Evolutionary conservation across 2,329 filamentous ascomycete species (phyloP), one percentile per base, ranked within the genome.

Genomic region (Seiridium unicorne): DNA sequence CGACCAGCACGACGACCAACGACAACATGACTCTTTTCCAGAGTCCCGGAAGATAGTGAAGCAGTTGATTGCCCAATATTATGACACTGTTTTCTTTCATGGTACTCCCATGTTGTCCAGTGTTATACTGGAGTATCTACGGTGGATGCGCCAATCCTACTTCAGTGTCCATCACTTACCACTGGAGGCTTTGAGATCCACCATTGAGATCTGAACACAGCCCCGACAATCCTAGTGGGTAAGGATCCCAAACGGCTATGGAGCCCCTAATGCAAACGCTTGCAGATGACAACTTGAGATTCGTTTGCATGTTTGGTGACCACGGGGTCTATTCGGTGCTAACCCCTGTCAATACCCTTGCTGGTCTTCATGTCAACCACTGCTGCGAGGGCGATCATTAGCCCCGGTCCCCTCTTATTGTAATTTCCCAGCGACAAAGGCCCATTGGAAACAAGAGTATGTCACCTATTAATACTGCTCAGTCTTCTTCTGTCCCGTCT

Each of bases 401-500:
- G 32, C 42, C 46, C 34, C 44, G 35, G 51, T 55, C 55, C 46
- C 34, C 13, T 6, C 44, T 13, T 38, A 31, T 51, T 48, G 55
- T 68, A 72, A 72, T 72, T 72, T 72, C 70, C 70, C 70, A 68
- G 59, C 18, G 18, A 26, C 18, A 26, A 26, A 26, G 31, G 36
- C 46, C 55, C 44, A 44, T 69, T 55, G 66, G 44, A 69, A 68
- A 69, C 69, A 58, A 34, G 62, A 44, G 62, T 63, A 11, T 32
- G 44, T 57, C 64, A 18, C 60, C 65, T 81, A 81, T 82, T 82
- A 81, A 81, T 80, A 78, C 73, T 71, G 70, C 70, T 66, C 71
- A 64, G 73, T 75, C 73, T 76, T 60, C 61, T 60, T 62, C 54
- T 55, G 34, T 59, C 46, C 40, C 49, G 64, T 36, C 56, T 66